Evolutionary conservation across 2,329 filamentous ascomycete species (phyloP).

Genomic region (Phaeosphaeriaceae sp.): DNA sequence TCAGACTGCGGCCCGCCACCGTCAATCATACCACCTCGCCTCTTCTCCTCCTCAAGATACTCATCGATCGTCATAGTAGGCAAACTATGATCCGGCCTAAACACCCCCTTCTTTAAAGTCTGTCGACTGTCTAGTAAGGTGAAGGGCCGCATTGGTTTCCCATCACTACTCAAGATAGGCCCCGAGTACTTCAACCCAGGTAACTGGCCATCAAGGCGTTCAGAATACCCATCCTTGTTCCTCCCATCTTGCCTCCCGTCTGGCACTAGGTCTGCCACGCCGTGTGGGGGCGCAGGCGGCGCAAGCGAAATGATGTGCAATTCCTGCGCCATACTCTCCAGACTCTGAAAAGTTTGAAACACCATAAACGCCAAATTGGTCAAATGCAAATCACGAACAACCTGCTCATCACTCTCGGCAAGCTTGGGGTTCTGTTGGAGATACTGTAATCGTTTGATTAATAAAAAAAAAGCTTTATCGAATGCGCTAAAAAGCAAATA

Average conservation of each 20-base stretch:
- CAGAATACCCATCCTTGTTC: slow-evolving; percentile 65
- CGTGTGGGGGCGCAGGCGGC: slow-evolving; percentile 59
- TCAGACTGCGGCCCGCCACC: slow-evolving; percentile 81
- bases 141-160: slow-evolving; percentile 89
- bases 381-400: slow-evolving; percentile 79
- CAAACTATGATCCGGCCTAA: slow-evolving; percentile 87
- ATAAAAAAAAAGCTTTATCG: too few species aligned
- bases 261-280: slow-evolving; percentile 43
- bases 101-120: slow-evolving; percentile 79
- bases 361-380: slow-evolving; percentile 74
- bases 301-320: slow-evolving; percentile 80
- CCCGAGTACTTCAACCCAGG: slow-evolving; percentile 59
- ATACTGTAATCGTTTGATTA: slow-evolving; percentile 58
- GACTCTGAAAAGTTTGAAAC: slow-evolving; percentile 81
- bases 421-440: slow-evolving; percentile 64
- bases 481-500: slow-evolving; percentile 10
- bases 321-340: slow-evolving; percentile 89
- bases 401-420: slow-evolving; percentile 79
- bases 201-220: slow-evolving; percentile 70
- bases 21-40: slow-evolving; percentile 85
- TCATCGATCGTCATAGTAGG: slow-evolving; percentile 99
- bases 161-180: slow-evolving; percentile 76
- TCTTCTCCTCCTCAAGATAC: slow-evolving; percentile 89
- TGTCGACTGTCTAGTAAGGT: slow-evolving; percentile 80
- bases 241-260: slow-evolving; percentile 57